phyloP scores from a whole-genome alignment of 768 basidiomycete genomes.

The Auriscalpium orientale region DNA sequence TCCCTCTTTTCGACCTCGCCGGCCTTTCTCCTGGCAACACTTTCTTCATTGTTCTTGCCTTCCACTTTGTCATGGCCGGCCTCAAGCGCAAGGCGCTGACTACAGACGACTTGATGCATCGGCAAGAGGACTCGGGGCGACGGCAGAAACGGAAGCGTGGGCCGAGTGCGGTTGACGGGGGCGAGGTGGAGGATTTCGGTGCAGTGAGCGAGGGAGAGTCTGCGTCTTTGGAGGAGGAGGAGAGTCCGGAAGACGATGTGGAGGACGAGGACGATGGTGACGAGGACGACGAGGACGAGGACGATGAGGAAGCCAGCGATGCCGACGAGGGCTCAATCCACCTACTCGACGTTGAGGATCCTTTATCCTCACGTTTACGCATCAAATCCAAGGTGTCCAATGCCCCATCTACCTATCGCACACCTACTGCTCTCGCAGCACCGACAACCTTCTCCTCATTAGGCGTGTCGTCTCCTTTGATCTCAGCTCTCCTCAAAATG shows the following conservation, averaged over 20 bases:
- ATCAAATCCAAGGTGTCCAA: constrained; percentile 11
- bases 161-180: background rate
- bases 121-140: constrained; percentile 22
- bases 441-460: constrained; percentile 44
- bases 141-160: constrained; percentile 11
- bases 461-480: constrained; percentile 53
- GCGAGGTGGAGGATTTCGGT: constrained; percentile 7
- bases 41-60: background rate
- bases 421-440: constrained; percentile 2
- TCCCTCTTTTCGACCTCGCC: too few relatives aligned
- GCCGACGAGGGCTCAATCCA: background rate
- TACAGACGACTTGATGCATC: constrained; percentile 29
- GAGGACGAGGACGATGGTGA: constrained; percentile 12
- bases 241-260: constrained; percentile 10
- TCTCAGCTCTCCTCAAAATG: constrained; percentile 65
- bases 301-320: background rate
- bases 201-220: background rate
- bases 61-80: constrained; percentile 13
- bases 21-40: background rate
- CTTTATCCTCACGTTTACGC: constrained; percentile 18
- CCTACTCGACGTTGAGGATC: constrained; percentile 5
- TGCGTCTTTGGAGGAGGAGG: background rate
- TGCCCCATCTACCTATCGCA: constrained; percentile 4
- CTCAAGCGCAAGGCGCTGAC: constrained; percentile 25
- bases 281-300: background rate